A percentile compares a stretch with the other conserved stretches of the same genome.
Evolutionary conservation across 257 asterid species (phyloP).

Genomic region (Paulownia fortunei): DNA sequence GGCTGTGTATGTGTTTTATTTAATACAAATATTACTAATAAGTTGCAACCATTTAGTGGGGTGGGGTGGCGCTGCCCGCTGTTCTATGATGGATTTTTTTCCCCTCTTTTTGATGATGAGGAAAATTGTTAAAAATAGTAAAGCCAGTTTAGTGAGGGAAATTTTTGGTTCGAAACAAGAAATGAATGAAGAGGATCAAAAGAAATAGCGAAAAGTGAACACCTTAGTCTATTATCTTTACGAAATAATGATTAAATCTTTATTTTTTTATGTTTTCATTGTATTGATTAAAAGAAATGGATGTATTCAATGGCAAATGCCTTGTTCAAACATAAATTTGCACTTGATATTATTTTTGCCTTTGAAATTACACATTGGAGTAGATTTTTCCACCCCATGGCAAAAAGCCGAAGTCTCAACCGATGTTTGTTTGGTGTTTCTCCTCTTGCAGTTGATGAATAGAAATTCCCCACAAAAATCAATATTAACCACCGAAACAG

Average conservation of each 20-base stretch:
- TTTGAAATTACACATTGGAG: not conserved
- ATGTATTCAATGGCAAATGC: not conserved
- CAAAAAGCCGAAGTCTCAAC: not conserved
- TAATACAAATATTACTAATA: no score
- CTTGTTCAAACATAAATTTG: not conserved
- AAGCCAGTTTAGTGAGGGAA: no score
- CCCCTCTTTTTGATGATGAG: no score
- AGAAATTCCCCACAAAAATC: constrained; percentile 44
- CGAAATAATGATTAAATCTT: not conserved
- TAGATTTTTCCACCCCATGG: not conserved
- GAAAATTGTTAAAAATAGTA: not conserved
- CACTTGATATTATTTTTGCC: not conserved
- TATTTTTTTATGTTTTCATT: not conserved
- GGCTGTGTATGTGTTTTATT: no score
- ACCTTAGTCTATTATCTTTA: not conserved
- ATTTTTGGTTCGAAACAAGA: not conserved
- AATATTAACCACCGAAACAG: constrained; percentile 29
- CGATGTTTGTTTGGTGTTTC: constrained; percentile 6
- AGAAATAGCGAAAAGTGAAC: not conserved
- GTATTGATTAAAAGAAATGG: not conserved
- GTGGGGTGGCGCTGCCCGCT: no score
- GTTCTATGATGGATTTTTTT: no score
- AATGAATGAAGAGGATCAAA: not conserved
- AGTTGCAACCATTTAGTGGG: no score
- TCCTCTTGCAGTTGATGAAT: constrained; percentile 47